phyloP scores from a whole-genome alignment of 2,329 filamentous ascomycete species.

The Incumbomyces delicatus region DNA sequence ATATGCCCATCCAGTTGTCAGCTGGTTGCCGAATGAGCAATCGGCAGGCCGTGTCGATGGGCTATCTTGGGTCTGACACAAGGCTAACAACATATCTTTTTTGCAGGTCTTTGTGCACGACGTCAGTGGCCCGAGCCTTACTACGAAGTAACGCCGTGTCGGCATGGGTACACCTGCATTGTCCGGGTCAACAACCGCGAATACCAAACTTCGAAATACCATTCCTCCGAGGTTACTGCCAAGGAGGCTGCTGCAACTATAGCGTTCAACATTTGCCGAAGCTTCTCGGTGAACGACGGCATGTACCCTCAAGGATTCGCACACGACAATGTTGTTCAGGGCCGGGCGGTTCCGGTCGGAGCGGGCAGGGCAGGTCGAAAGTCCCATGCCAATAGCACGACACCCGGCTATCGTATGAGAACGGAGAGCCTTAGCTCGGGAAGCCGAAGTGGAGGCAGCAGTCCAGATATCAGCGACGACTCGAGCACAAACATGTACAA shows the following conservation, averaged over 20 bases:
- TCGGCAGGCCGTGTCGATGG: too few relatives aligned
- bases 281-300: slow-evolving; percentile 93
- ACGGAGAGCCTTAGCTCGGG: slow-evolving; percentile 13
- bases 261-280: slow-evolving; percentile 94
- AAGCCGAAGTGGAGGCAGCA: slow-evolving; percentile 17
- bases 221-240: slow-evolving; percentile 70
- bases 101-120: slow-evolving; percentile 78
- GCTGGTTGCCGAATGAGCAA: too few relatives aligned
- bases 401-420: slow-evolving; percentile 31
- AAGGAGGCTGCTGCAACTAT: slow-evolving; percentile 91
- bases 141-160: slow-evolving; percentile 62
- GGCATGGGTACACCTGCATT: slow-evolving; percentile 67
- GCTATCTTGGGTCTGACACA: neutral
- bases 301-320: slow-evolving; percentile 57
- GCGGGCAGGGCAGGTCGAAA: slow-evolving; percentile 40
- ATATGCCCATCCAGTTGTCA: too few relatives aligned
- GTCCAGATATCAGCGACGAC: slow-evolving; percentile 17
- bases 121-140: slow-evolving; percentile 86
- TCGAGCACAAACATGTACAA: slow-evolving; percentile 9
- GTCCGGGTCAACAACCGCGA: slow-evolving; percentile 93
- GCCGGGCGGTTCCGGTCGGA: slow-evolving; percentile 55
- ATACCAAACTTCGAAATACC: slow-evolving; percentile 83
- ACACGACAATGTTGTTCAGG: slow-evolving; percentile 48
- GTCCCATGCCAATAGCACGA: slow-evolving; percentile 43
- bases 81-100: slow-evolving; percentile 21